These are phyloP conservation scores for Sphaerulina populicola DNA, from an alignment of 2,329 filamentous ascomycete genomes.

Conservation along the genomic window DNA sequence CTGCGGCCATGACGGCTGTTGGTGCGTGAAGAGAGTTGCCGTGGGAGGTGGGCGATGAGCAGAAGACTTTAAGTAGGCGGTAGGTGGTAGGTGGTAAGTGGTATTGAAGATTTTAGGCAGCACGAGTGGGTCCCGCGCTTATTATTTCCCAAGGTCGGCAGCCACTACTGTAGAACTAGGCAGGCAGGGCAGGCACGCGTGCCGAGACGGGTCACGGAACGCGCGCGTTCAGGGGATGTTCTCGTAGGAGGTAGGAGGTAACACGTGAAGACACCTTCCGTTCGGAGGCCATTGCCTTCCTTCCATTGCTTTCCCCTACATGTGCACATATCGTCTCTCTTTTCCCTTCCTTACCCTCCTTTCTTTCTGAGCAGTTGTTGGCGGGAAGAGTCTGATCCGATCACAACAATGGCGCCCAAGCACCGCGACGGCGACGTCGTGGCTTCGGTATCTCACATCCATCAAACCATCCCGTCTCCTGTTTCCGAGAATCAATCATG, in stretches of 20 bases:
- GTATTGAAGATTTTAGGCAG: not conserved
- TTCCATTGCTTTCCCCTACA: not conserved
- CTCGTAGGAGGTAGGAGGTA: not conserved
- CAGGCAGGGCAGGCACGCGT: not conserved
- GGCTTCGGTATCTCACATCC: conserved; percentile 44
- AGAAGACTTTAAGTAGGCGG: too few species aligned
- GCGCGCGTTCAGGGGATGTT: not conserved
- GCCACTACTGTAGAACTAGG: too few species aligned
- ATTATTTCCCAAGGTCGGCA: too few species aligned
- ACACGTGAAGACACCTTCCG: conserved; percentile 4
- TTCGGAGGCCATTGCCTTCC: not conserved
- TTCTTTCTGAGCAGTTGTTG: not conserved
- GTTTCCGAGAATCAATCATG: not conserved
- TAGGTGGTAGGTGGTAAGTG: too few species aligned
- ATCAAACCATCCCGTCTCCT: conserved; percentile 17
- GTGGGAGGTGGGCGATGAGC: not conserved
- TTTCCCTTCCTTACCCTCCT: conserved; percentile 5
- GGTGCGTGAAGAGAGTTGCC: not conserved
- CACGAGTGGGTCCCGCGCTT: too few species aligned
- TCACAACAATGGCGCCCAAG: conserved; percentile 48
- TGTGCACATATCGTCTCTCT: conserved; percentile 1
- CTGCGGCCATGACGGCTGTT: conserved; percentile 57
- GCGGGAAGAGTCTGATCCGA: conserved; percentile 5
- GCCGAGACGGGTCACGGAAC: not conserved
- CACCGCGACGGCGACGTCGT: conserved; percentile 56